Evolutionary conservation across 2,329 filamentous ascomycete species (phyloP), one percentile per base, ranked within the genome.

Genomic region (Hymenotorrendiella dingleyae): DNA sequence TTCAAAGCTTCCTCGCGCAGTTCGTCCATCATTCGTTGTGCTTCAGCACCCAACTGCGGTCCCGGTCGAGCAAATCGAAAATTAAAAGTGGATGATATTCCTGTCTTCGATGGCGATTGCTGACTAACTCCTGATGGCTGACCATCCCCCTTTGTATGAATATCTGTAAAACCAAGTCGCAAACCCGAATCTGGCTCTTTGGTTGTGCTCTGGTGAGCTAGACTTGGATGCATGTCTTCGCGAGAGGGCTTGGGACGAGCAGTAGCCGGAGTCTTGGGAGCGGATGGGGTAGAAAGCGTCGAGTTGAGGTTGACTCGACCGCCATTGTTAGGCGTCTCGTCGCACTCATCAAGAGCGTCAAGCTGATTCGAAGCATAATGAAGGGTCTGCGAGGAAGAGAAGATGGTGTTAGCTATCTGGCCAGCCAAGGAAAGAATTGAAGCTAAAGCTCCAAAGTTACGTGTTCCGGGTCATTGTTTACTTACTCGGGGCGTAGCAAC

Each of bases 181-280:
- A 93, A 71, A 5, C 84, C 88, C 9, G 89, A 88, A 20, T 93
- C 89, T 2, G 84, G 78, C 33, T 86, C 71, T 41, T 84, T 86
- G 48, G 80, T 84, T 17, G 85, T 90, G 51, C 73, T 82, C 41
- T 78, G 74, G 44, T 93, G 87, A 43, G 80, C 78, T 60, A 85
- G 86, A 68, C 85, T 86, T 7, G 91, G 91, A 61, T 96, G 90
- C 90, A 96, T 96, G 62, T 95, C 89, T 46, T 82, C 79, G 50
- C 74, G 74, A 36, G 83, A 70, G 19, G 87, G 85, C 67, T 85
- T 84, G 53, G 84, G 68, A 5, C 80, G 74, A 4, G 73, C 75
- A 28, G 78, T 77, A 29, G 71, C 73, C 4, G 88, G 88, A 1
- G 85, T 83, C 46, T 49, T 49, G 20, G 60, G 60, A 34, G 49